These are phyloP conservation scores for Dipteronia sinensis DNA, from an alignment of 345 rosid species.

Conservation along the genomic window DNA sequence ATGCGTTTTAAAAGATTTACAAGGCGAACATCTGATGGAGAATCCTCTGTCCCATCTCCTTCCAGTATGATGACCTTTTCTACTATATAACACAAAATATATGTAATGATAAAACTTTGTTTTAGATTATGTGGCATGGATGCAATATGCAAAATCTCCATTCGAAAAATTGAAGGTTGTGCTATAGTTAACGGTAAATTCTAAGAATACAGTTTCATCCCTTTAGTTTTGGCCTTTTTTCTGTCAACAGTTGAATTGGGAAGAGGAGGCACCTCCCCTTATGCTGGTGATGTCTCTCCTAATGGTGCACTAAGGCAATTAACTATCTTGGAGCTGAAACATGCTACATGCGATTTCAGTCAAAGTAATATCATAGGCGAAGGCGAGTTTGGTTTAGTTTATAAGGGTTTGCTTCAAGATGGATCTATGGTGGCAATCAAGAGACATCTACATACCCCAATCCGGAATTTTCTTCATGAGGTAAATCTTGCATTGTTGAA, in stretches of 20 bases:
- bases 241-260: slow-evolving; percentile 33
- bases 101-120: neutral
- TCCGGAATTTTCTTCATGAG: slow-evolving; percentile 30
- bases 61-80: slow-evolving; percentile 28
- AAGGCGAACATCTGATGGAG: slow-evolving; percentile 33
- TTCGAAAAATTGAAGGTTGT: neutral
- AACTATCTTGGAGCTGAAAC: slow-evolving; percentile 38
- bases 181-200: neutral
- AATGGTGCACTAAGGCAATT: slow-evolving; percentile 28
- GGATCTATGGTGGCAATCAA: slow-evolving; percentile 52
- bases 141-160: neutral
- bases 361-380: slow-evolving; percentile 49
- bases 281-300: slow-evolving; percentile 26
- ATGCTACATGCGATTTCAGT: slow-evolving; percentile 47
- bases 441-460: slow-evolving; percentile 30
- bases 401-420: slow-evolving; percentile 49
- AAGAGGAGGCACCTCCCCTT: slow-evolving; percentile 27
- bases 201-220: neutral
- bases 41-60: slow-evolving; percentile 41
- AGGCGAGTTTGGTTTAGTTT: slow-evolving; percentile 44
- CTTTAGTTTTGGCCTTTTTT: neutral
- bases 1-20: slow-evolving; percentile 36
- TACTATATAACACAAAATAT: neutral
- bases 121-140: neutral
- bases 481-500: slow-evolving; percentile 21